These are phyloP conservation scores for Amanita molliuscula DNA, from an alignment of 768 basidiomycete genomes.

Conservation along the genomic window DNA sequence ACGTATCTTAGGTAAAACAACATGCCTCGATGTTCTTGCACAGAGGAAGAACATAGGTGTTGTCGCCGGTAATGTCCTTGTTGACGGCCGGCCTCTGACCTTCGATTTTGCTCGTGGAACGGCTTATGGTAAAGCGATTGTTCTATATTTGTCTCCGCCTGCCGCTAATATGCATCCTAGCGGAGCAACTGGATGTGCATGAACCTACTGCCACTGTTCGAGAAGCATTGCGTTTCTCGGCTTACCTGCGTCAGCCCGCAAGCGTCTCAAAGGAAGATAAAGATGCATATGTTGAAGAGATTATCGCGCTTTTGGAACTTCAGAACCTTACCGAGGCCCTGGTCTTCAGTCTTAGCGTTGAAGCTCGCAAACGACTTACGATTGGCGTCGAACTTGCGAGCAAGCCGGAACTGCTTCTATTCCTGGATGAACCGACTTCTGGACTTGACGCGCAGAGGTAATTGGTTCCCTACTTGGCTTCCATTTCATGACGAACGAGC, in stretches of 20 bases:
- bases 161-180: conserved; percentile 22
- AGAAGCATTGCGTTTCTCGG: conserved; percentile 79
- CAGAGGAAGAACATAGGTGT: conserved; percentile 67
- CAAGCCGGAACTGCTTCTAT: conserved; percentile 71
- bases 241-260: conserved; percentile 72
- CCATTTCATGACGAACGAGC: conserved; percentile 33
- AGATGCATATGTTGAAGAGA: conserved; percentile 71
- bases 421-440: conserved; percentile 45
- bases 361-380: conserved; percentile 76
- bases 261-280: conserved; percentile 62
- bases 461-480: neutral
- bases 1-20: conserved; percentile 49
- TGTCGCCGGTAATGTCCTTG: conserved; percentile 50
- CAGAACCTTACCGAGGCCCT: conserved; percentile 79
- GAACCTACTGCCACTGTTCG: conserved; percentile 76
- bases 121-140: conserved; percentile 51
- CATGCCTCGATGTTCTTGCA: conserved; percentile 64
- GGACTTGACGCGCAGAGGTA: conserved; percentile 35
- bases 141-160: conserved; percentile 12
- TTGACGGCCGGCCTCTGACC: conserved; percentile 54
- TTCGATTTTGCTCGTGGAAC: conserved; percentile 52
- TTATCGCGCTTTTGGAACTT: conserved; percentile 75
- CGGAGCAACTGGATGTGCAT: conserved; percentile 83
- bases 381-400: conserved; percentile 89
- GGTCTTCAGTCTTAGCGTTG: conserved; percentile 57